Conservation (phyloP, 140 eudicot species). For the Oenanthe javanica region DNA sequence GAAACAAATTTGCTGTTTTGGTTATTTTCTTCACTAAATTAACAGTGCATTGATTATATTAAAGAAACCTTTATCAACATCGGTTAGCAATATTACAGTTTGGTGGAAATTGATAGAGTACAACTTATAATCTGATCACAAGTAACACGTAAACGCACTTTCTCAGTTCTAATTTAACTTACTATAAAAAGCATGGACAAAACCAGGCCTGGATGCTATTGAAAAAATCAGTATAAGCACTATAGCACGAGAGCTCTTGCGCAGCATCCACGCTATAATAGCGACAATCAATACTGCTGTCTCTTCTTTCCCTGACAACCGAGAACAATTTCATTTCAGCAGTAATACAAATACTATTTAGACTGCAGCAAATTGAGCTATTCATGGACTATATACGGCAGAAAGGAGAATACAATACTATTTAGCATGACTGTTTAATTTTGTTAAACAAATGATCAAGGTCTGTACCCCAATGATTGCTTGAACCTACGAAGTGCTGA, state of each 20-base stretch:
- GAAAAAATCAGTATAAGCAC: conserved; percentile 48
- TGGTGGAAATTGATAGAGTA: neutral
- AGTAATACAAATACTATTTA: neutral
- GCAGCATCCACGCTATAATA: conserved; percentile 62
- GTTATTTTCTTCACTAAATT: neutral
- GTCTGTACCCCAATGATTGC: neutral
- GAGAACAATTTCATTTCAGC: conserved; percentile 6
- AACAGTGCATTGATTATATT: neutral
- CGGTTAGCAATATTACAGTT: neutral
- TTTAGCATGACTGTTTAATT: neutral
- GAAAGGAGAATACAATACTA: neutral
- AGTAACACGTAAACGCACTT: neutral
- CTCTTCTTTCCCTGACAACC: conserved; percentile 47
- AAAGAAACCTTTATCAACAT: neutral
- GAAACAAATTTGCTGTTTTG: neutral
- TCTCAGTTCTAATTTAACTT: conserved; percentile 13
- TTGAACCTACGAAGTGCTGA: neutral
- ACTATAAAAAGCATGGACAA: conserved; percentile 62
- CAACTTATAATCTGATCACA: neutral
- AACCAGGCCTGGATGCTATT: conserved; percentile 62
- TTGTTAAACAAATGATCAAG: neutral
- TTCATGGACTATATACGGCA: neutral
- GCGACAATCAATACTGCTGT: conserved; percentile 64
- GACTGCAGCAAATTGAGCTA: neutral
- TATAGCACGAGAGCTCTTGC: conserved; percentile 65